Conservation (phyloP, 108 stramenopile genomes). For the Skeletonema menzelii region DNA sequence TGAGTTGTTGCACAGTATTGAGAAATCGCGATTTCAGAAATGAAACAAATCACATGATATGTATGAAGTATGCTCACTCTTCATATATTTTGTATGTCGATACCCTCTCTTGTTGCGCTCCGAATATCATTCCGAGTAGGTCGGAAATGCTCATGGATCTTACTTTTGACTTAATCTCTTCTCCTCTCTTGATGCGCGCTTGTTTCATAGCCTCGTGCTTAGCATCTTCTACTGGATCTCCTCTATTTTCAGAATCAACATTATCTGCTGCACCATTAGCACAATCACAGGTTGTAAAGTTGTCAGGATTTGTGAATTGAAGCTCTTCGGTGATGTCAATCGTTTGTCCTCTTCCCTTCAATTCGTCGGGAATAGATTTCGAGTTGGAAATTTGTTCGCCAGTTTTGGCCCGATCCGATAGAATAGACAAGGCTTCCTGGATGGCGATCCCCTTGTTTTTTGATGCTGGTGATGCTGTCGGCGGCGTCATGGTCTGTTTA, state of each 20-base stretch:
- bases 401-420: conserved; percentile 53
- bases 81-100: conserved; percentile 63
- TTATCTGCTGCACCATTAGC: neutral
- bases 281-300: conserved; percentile 21
- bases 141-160: conserved; percentile 48
- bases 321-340: conserved; percentile 56
- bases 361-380: conserved; percentile 28
- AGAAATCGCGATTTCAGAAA: neutral
- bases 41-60: conserved; percentile 1
- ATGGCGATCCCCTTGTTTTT: conserved; percentile 71
- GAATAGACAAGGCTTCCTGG: conserved; percentile 66
- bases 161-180: conserved; percentile 44
- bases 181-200: conserved; percentile 34
- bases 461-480: neutral
- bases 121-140: conserved; percentile 53
- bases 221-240: conserved; percentile 18
- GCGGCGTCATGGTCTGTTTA: neutral
- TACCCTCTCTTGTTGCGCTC: conserved; percentile 72
- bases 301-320: conserved; percentile 23
- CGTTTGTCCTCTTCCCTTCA: conserved; percentile 72
- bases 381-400: conserved; percentile 11
- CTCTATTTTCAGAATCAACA: neutral
- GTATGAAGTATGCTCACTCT: conserved; percentile 34
- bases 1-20: neutral
- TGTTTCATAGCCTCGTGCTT: conserved; percentile 34